Base-by-base conservation (phyloP, 2,329 filamentous ascomycete genomes). In the Trichoderma endophyticum region DNA sequence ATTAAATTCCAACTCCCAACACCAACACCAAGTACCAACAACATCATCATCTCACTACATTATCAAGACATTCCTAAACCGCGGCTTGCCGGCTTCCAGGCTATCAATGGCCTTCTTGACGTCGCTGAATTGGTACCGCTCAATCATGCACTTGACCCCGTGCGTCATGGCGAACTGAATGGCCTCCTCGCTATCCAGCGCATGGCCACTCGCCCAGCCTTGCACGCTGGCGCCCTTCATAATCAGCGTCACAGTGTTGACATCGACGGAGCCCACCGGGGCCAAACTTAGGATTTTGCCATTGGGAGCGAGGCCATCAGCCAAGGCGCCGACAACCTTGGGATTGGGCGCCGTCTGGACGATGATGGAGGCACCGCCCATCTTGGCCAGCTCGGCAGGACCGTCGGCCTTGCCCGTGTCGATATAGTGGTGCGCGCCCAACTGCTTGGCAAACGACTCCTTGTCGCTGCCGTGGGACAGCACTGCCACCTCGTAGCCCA, bases 401-500 rank as follows among this genome's bases (percentile, higher is more conserved):
- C 84, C 80, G 59, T 90, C 86, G 30, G 84, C 82, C 51, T 83
- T 82, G 74, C 84, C 85, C 70, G 88, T 85, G 76, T 90, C 82
- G 77, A 84, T 83, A 76, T 84, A 86, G 76, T 84, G 80, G 73
- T 80, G 78, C 3, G 83, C 84, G 3, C 84, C 84, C 6, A 86
- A 80, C 70, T 81, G 71, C 72, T 76, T 80, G 0, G 92, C 91
- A 77, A 94, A 92, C 0, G 89, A 86, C 73, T 86, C 87, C 84
- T 95, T 95, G 75, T 84, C 85, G 73, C 89, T 86, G 9, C 89
- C 86, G 9, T 89, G 89, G 0, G 88, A 87, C 65, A 95, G 85
- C 0, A 91, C 93, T 2, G 89, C 89, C 6, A 93, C 89, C 72
- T 88, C 86, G 80, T 91, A 94, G 5, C 93, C 93, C 92, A 94